These are phyloP conservation scores for Hypoxylon perforatum DNA, from an alignment of 495 filamentous ascomycete genomes.

Conservation along the genomic window DNA sequence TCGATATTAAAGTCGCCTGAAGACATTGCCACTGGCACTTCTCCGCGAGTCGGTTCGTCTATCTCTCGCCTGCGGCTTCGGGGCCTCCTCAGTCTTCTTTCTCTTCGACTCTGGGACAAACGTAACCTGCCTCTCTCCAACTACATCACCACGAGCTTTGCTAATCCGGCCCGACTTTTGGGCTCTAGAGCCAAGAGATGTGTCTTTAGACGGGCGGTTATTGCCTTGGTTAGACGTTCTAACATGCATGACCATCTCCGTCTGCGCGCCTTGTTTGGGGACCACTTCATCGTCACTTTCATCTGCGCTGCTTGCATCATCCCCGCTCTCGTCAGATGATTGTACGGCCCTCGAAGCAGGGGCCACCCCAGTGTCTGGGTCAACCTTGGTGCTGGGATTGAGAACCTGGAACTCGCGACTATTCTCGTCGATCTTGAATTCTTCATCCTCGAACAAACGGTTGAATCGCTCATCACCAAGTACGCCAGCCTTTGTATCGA, in stretches of 20 bases:
- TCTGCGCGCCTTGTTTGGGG: conserved; percentile 50
- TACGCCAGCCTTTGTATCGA: conserved; percentile 69
- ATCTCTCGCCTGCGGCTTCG: conserved; percentile 49
- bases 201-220: conserved; percentile 65
- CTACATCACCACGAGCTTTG: conserved; percentile 65
- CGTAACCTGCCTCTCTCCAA: conserved; percentile 87
- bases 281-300: conserved; percentile 51
- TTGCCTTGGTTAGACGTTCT: conserved; percentile 70
- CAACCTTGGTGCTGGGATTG: conserved; percentile 79
- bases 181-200: conserved; percentile 77
- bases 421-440: conserved; percentile 92
- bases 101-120: conserved; percentile 77
- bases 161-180: conserved; percentile 57
- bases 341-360: conserved; percentile 22
- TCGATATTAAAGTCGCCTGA: conserved; percentile 57
- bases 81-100: conserved; percentile 56
- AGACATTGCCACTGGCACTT: conserved; percentile 79
- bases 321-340: conserved; percentile 47
- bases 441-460: conserved; percentile 88
- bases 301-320: conserved; percentile 57
- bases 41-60: conserved; percentile 64
- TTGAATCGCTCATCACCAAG: conserved; percentile 88
- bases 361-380: conserved; percentile 37
- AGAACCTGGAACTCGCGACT: conserved; percentile 85
- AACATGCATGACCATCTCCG: conserved; percentile 70